A percentile compares a stretch with the other conserved stretches of the same genome.
Conservation (phyloP, 2,329 filamentous ascomycete genomes). For the Xylariaceae sp. region DNA sequence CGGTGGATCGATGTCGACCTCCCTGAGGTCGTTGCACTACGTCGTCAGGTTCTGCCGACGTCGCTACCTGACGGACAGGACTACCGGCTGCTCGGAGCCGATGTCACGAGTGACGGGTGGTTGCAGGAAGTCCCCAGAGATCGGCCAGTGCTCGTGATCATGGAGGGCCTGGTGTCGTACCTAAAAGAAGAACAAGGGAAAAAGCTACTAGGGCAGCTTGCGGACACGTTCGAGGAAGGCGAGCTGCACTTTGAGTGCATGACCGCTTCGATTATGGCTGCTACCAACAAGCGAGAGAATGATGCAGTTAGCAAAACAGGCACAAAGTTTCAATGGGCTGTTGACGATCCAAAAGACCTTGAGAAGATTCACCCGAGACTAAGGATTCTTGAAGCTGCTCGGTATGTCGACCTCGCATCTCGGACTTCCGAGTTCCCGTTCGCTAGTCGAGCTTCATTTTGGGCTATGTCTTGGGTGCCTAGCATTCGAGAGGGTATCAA, state of each 20-base stretch:
- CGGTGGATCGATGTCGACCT: slow-evolving; percentile 35
- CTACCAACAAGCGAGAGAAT: slow-evolving; percentile 12
- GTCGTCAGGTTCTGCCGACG: slow-evolving; percentile 22
- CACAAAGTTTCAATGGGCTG: slow-evolving; percentile 23
- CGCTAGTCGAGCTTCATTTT: slow-evolving; percentile 5
- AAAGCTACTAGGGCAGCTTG: slow-evolving; percentile 22
- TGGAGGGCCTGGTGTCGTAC: slow-evolving; percentile 33
- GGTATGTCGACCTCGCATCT: slow-evolving; percentile 7
- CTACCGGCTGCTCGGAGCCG: slow-evolving; percentile 27
- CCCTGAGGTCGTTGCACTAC: slow-evolving; percentile 33
- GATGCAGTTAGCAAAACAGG: slow-evolving; percentile 17
- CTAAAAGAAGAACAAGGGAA: slow-evolving; percentile 23
- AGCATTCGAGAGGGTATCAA: background rate
- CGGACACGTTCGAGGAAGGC: slow-evolving; percentile 24
- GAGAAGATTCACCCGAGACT: slow-evolving; percentile 21
- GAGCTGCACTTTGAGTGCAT: slow-evolving; percentile 29
- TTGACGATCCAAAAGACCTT: slow-evolving; percentile 22
- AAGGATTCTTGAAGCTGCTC: slow-evolving; percentile 17
- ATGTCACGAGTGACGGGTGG: slow-evolving; percentile 28
- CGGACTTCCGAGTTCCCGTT: slow-evolving; percentile 10
- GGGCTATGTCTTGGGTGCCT: slow-evolving; percentile 13
- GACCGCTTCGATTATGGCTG: slow-evolving; percentile 10
- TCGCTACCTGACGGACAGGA: slow-evolving; percentile 21
- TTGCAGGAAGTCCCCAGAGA: slow-evolving; percentile 28
- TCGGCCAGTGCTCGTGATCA: slow-evolving; percentile 30